A percentile compares a stretch with the other conserved stretches of the same genome.
Evolutionary conservation across 2,329 filamentous ascomycete genomes (phyloP).

Genomic region (Dactylellina cionopaga): DNA sequence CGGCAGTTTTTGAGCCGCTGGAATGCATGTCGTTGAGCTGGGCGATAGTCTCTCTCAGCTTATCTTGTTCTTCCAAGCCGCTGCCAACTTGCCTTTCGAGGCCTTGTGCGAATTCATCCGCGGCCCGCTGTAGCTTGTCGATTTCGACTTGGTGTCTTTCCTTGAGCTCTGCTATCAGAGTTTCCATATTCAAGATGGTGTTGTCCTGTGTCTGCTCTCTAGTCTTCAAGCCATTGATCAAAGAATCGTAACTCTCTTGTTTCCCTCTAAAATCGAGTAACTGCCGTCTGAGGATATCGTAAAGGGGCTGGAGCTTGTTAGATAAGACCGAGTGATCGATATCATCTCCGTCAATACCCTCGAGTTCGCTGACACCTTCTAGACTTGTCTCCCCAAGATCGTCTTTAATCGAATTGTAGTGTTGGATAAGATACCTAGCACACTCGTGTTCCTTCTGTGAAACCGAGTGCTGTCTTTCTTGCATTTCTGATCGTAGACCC

Average conservation of each 20-base stretch:
- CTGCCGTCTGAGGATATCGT: conserved; percentile 41
- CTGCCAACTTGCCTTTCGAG: conserved; percentile 33
- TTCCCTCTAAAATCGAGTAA: conserved; percentile 38
- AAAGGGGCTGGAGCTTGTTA: conserved; percentile 37
- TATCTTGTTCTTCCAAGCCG: conserved; percentile 32
- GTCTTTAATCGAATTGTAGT: conserved; percentile 29
- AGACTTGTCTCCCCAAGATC: conserved; percentile 21
- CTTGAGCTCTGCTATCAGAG: conserved; percentile 32
- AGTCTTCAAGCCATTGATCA: conserved; percentile 19
- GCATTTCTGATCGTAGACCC: conserved; percentile 40
- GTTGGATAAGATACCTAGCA: conserved; percentile 40
- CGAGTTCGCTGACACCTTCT: conserved; percentile 10
- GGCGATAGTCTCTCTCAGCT: conserved; percentile 31
- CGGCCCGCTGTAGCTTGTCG: conserved; percentile 33
- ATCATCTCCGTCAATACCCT: conserved; percentile 21
- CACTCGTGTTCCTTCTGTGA: conserved; percentile 45
- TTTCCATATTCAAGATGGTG: conserved; percentile 33
- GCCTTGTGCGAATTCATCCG: conserved; percentile 30
- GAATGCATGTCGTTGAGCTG: conserved; percentile 36
- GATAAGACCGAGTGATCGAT: conserved; percentile 38
- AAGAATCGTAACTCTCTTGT: conserved; percentile 37
- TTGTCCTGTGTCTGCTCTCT: conserved; percentile 39
- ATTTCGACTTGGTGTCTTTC: conserved; percentile 47
- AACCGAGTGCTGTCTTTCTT: conserved; percentile 32
- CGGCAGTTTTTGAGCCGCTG: conserved; percentile 9